phyloP scores from a whole-genome alignment of 768 basidiomycete species.

The Aureoboletus auriporus region DNA sequence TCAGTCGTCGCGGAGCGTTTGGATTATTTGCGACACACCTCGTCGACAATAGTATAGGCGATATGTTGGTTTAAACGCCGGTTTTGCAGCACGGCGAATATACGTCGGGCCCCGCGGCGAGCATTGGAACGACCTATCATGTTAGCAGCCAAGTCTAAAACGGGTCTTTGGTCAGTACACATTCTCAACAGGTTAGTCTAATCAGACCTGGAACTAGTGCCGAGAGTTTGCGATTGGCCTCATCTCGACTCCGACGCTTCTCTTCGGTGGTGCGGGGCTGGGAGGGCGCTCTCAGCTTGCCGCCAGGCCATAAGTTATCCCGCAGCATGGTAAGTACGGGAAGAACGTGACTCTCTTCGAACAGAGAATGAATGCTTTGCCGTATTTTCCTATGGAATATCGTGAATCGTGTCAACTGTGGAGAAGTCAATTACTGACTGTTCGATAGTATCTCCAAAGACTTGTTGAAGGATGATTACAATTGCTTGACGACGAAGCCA shows the following conservation, averaged over 20 bases:
- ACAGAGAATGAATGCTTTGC: constrained; percentile 61
- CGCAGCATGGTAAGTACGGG: constrained; percentile 63
- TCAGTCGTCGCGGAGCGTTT: constrained; percentile 2
- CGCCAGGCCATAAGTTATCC: constrained; percentile 83
- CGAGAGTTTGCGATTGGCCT: constrained; percentile 87
- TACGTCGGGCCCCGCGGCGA: constrained; percentile 83
- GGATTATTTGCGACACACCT: constrained; percentile 47
- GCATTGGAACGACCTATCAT: constrained; percentile 99
- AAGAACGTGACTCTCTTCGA: constrained; percentile 70
- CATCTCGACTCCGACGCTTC: constrained; percentile 73
- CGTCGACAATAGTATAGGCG: constrained; percentile 82
- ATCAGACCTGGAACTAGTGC: constrained; percentile 81
- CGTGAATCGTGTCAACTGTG: not conserved
- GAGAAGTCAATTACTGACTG: constrained; percentile 47
- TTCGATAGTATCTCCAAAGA: constrained; percentile 94
- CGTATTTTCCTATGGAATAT: constrained; percentile 69
- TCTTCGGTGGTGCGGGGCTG: constrained; percentile 76
- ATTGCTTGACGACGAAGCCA: constrained; percentile 96
- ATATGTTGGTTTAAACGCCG: constrained; percentile 93
- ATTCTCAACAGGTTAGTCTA: not conserved
- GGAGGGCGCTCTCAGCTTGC: constrained; percentile 57
- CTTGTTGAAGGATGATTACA: constrained; percentile 93
- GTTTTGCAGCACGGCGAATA: constrained; percentile 94
- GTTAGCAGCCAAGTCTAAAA: constrained; percentile 85
- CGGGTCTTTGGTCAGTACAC: not conserved